Conservation (phyloP, 495 filamentous ascomycete species). For the Penicillium nucicola region DNA sequence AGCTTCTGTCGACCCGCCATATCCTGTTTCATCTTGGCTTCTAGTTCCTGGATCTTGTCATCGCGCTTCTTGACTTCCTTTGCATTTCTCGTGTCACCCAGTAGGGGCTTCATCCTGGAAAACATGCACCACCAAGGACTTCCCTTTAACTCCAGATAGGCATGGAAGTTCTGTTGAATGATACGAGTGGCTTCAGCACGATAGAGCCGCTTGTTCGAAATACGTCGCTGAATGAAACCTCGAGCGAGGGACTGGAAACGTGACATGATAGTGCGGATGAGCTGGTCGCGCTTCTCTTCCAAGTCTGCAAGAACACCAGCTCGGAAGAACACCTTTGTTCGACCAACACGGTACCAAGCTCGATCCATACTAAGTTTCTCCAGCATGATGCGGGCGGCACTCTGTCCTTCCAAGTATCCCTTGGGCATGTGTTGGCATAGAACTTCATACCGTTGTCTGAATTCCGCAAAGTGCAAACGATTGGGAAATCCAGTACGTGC, state of each 20-base stretch:
- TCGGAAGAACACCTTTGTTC: conserved; percentile 98
- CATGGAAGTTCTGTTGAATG: conserved; percentile 88
- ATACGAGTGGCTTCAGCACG: conserved; percentile 92
- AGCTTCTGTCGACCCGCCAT: conserved; percentile 69
- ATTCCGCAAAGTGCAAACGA: conserved; percentile 85
- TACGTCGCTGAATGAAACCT: conserved; percentile 82
- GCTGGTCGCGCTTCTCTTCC: conserved; percentile 87
- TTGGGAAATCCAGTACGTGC: conserved; percentile 99
- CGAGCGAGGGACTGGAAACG: conserved; percentile 91
- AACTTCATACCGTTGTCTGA: conserved; percentile 96
- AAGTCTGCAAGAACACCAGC: conserved; percentile 95
- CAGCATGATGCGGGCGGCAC: conserved; percentile 78
- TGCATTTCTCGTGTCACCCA: conserved; percentile 86
- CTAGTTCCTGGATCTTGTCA: conserved; percentile 83
- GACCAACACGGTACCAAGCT: conserved; percentile 84
- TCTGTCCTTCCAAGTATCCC: conserved; percentile 88
- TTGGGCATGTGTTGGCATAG: conserved; percentile 86
- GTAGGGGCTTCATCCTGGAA: conserved; percentile 89
- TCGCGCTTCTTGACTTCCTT: conserved; percentile 92
- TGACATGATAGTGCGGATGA: conserved; percentile 89
- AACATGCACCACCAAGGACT: conserved; percentile 98
- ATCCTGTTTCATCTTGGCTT: conserved; percentile 78
- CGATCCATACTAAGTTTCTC: conserved; percentile 83
- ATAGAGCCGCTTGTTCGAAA: conserved; percentile 88
- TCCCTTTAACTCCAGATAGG: conserved; percentile 81